These are phyloP conservation scores for Phyllachora maydis DNA, from an alignment of 2,329 filamentous ascomycete genomes.

Conservation along the genomic window DNA sequence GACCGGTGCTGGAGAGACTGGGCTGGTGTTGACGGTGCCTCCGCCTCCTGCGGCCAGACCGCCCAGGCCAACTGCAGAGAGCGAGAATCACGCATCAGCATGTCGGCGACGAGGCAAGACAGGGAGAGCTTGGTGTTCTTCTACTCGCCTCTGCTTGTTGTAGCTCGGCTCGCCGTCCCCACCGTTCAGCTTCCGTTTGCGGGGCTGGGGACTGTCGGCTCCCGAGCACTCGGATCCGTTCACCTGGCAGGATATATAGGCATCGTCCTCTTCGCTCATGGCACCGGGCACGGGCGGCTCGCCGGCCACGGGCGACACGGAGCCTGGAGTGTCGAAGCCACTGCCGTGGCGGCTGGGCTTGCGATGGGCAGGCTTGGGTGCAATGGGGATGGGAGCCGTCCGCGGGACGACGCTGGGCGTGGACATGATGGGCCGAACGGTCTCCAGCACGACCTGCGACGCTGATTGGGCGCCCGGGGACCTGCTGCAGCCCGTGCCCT, in stretches of 20 bases:
- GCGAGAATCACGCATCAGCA: too few relatives aligned
- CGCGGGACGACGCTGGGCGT: slow-evolving; percentile 30
- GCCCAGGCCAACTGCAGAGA: slow-evolving; percentile 30
- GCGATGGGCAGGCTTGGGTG: slow-evolving; percentile 32
- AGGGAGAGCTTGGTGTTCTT: slow-evolving; percentile 2
- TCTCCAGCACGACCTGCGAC: slow-evolving; percentile 1
- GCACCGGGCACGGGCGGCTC: too few relatives aligned
- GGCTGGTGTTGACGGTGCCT: slow-evolving; percentile 32
- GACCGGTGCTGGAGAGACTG: slow-evolving; percentile 39
- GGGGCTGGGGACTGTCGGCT: slow-evolving; percentile 51
- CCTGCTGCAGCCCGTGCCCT: neutral
- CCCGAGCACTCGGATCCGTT: slow-evolving; percentile 65
- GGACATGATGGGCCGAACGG: slow-evolving; percentile 23
- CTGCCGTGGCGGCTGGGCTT: slow-evolving; percentile 24
- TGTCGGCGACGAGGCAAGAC: too few relatives aligned
- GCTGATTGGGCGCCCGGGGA: neutral
- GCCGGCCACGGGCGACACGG: slow-evolving; percentile 19
- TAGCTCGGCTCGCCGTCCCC: slow-evolving; percentile 39
- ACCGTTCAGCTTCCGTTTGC: slow-evolving; percentile 60
- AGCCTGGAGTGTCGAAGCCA: slow-evolving; percentile 30
- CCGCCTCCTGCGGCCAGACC: slow-evolving; percentile 29
- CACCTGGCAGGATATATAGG: slow-evolving; percentile 59
- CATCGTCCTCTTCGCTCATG: slow-evolving; percentile 48
- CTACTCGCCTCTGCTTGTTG: slow-evolving; percentile 51
- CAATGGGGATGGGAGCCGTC: slow-evolving; percentile 46